Percentiles rank a stretch among this genome's conserved stretches.
phyloP scores from a whole-genome alignment of 2,329 filamentous ascomycete genomes.

The Aureobasidium uvarum region DNA sequence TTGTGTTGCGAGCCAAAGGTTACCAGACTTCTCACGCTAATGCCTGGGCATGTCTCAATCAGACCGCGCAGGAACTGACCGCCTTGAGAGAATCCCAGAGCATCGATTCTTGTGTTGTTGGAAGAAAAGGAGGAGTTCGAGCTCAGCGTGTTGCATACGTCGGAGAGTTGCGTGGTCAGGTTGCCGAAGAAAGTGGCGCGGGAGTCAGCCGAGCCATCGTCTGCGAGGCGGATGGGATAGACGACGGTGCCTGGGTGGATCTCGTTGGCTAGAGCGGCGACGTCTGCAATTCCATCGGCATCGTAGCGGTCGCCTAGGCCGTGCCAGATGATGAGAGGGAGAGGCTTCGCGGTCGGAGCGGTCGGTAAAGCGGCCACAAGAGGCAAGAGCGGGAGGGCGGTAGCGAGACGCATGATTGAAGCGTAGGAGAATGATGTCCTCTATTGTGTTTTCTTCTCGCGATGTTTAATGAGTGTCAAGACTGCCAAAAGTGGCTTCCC shows the following conservation, averaged over 20 bases:
- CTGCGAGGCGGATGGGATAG: conserved; percentile 71
- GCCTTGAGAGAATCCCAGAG: conserved; percentile 91
- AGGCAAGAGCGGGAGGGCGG: conserved; percentile 4
- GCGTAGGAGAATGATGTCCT: background rate
- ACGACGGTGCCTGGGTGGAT: conserved; percentile 81
- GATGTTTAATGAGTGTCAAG: background rate
- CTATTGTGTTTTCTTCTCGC: background rate
- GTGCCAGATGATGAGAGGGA: conserved; percentile 95
- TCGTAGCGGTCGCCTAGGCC: conserved; percentile 74
- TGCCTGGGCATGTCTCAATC: conserved; percentile 86
- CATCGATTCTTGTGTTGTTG: conserved; percentile 60
- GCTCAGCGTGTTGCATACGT: conserved; percentile 75
- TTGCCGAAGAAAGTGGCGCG: conserved; percentile 89
- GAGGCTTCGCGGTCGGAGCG: conserved; percentile 48
- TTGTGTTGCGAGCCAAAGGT: conserved; percentile 93
- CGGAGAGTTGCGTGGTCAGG: conserved; percentile 70
- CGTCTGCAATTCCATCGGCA: conserved; percentile 67
- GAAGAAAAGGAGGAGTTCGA: conserved; percentile 66
- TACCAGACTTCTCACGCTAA: conserved; percentile 72
- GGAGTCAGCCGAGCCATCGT: conserved; percentile 66
- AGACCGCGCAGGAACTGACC: conserved; percentile 94
- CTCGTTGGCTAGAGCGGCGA: conserved; percentile 69
- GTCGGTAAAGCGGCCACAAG: conserved; percentile 9
- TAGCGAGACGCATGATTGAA: background rate
- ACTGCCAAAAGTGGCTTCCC: background rate